A percentile compares a stretch with the other conserved stretches of the same genome.
phyloP scores from a whole-genome alignment of 1,284 basidiomycete species.

The Marasmius tenuissimus region DNA sequence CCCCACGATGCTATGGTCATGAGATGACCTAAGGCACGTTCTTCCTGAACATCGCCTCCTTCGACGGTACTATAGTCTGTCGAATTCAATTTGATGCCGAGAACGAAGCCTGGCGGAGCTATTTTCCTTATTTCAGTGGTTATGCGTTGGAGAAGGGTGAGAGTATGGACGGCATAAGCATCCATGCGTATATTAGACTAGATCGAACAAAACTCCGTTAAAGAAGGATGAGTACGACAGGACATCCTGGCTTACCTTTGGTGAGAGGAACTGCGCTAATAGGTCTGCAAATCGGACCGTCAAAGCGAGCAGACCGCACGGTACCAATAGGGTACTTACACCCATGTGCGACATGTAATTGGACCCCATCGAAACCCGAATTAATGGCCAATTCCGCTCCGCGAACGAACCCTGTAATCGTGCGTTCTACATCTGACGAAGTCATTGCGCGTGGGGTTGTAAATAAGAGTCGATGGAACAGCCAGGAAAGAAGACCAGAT shows the following conservation, averaged over 20 bases:
- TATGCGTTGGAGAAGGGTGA: slow-evolving; percentile 69
- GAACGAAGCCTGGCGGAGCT: slow-evolving; percentile 62
- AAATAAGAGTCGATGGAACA: slow-evolving; percentile 58
- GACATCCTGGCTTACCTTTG: slow-evolving; percentile 49
- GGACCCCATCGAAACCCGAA: slow-evolving; percentile 87
- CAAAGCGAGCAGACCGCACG: background rate
- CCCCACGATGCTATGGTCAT: slow-evolving; percentile 63
- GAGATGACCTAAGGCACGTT: slow-evolving; percentile 68
- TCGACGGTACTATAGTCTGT: slow-evolving; percentile 70
- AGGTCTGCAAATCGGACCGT: slow-evolving; percentile 52
- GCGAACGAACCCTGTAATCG: slow-evolving; percentile 68
- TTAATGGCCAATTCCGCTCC: slow-evolving; percentile 68
- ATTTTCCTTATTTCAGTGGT: slow-evolving; percentile 57
- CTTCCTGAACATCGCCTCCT: slow-evolving; percentile 30
- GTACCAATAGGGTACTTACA: slow-evolving; percentile 48
- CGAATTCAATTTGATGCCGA: slow-evolving; percentile 88
- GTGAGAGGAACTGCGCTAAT: slow-evolving; percentile 82
- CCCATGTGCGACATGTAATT: slow-evolving; percentile 89
- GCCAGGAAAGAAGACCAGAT: slow-evolving; percentile 34
- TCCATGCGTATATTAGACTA: slow-evolving; percentile 74
- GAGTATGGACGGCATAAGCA: slow-evolving; percentile 50
- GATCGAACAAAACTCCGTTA: slow-evolving; percentile 1
- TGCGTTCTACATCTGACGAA: slow-evolving; percentile 56
- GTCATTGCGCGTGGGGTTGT: slow-evolving; percentile 66
- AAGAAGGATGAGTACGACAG: background rate